phyloP scores from a whole-genome alignment of 2,329 filamentous ascomycete genomes.

The Metarhizium robertsii region DNA sequence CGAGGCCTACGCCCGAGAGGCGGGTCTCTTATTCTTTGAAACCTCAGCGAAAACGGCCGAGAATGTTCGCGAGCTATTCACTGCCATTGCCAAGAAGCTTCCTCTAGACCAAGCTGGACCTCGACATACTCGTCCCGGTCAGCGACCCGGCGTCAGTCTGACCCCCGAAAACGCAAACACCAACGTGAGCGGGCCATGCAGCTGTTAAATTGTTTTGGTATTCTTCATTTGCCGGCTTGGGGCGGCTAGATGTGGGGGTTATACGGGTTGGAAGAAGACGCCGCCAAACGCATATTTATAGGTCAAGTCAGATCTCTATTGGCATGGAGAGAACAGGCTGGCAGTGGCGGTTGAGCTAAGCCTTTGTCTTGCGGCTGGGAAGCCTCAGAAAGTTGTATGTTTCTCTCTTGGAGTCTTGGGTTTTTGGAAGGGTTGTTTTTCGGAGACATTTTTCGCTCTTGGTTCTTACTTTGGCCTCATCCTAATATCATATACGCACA shows the following conservation, averaged over 20 bases:
- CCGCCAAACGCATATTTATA: constrained; percentile 14
- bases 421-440: constrained; percentile 22
- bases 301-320: constrained; percentile 10
- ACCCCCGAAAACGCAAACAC: constrained; percentile 48
- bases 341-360: constrained; percentile 14
- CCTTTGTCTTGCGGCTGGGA: constrained; percentile 15
- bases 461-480: constrained; percentile 9
- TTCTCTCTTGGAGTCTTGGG: constrained; percentile 29
- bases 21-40: constrained; percentile 93
- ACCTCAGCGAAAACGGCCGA: constrained; percentile 96
- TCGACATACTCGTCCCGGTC: constrained; percentile 63
- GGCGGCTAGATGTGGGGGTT: constrained; percentile 4
- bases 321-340: constrained; percentile 14
- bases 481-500: constrained; percentile 11
- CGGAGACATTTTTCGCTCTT: constrained; percentile 27
- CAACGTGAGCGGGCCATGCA: constrained; percentile 45
- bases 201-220: constrained; percentile 32
- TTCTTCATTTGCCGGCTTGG: background rate
- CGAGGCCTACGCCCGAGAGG: constrained; percentile 89
- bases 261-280: constrained; percentile 9
- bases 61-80: constrained; percentile 93
- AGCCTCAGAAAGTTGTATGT: constrained; percentile 23
- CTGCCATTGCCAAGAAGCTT: constrained; percentile 94
- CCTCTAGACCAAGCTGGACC: constrained; percentile 94
- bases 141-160: constrained; percentile 50